Evolutionary conservation across 805 yeast species (phyloP), one percentile per base, ranked within the genome.

Genomic region (Candida orba): DNA sequence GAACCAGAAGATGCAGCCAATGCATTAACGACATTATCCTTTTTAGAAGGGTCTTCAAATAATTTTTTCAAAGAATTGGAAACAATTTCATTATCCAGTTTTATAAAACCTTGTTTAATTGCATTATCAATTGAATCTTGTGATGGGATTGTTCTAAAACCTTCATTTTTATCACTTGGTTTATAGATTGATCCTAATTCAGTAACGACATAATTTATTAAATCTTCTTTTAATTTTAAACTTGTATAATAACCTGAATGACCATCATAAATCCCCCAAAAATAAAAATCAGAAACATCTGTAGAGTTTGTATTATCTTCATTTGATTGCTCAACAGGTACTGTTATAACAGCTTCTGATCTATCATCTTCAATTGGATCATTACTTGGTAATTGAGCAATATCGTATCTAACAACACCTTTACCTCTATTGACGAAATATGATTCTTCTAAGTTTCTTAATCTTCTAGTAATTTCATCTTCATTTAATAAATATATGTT

Each of bases 221-320:
- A 69, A 51, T 79, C 79, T 51, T 88, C 93, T 48, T 95, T 73
- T 48, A 93, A 72, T 60, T 81, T 86, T n/a, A 85, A 76, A 44
- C 91, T 79, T 2, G 99, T 93, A 51, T 86, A 85, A 80, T 95
- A 89, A 20, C 99, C 99, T 4, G 95, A 89, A 64, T 93, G 99
- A 12, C 99, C 99, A 63, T 93, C 99, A 60, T 83, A 91, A 0
- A 93, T 78, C 6, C 98, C 96, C 77, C 95, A 93, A 59, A 93
- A 88, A 75, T 85, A 84, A 84, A 96, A 83, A 62, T 91, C 96
- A n/a, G 68, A 63, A 32, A 43, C 43, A 17, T 40, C 40, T 7
- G 18, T n/a, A n/a, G n/a, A n/a, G n/a, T n/a, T 37, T 17, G 12
- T 8, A 20, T 56, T 52, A 54, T 66, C 54, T 62, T 29, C 35